Conservation (phyloP, 192 early-diverging fungal genomes). For the Cetraspora pellucida region DNA sequence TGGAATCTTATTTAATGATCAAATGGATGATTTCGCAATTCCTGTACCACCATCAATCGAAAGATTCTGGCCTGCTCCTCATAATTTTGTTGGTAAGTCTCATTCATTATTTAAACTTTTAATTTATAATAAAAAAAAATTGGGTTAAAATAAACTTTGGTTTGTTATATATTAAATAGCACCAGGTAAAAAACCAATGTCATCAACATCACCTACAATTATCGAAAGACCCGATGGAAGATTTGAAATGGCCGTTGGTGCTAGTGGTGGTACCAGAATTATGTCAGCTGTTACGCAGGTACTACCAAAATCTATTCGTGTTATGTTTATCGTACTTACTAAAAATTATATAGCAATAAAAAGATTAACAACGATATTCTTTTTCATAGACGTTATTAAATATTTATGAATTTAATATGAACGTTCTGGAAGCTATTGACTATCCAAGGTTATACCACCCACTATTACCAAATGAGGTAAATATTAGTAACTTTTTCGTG, state of each 20-base stretch:
- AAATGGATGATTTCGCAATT: constrained; percentile 94
- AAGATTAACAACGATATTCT: too few species aligned
- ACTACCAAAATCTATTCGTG: not conserved
- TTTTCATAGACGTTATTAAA: constrained; percentile 73
- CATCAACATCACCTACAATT: constrained; percentile 66
- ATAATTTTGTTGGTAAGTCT: constrained; percentile 70
- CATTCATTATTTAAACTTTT: not conserved
- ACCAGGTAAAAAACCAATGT: constrained; percentile 83
- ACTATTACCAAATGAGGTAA: constrained; percentile 72
- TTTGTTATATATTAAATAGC: constrained; percentile 37
- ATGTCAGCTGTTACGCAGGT: constrained; percentile 69
- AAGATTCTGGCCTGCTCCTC: constrained; percentile 80
- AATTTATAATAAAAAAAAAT: not conserved
- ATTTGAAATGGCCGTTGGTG: constrained; percentile 79
- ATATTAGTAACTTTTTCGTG: not conserved
- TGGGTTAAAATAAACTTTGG: not conserved
- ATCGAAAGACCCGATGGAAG: constrained; percentile 61
- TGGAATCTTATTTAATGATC: constrained; percentile 93
- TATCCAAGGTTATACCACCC: constrained; percentile 85
- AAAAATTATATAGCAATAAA: too few species aligned
- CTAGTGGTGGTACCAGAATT: constrained; percentile 85
- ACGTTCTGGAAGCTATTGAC: constrained; percentile 72
- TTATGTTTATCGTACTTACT: too few species aligned
- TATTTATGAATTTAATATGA: constrained; percentile 71
- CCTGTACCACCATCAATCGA: constrained; percentile 68